These are phyloP conservation scores for Didymosphaeria variabile DNA, from an alignment of 2,329 filamentous ascomycete genomes.

Conservation along the genomic window DNA sequence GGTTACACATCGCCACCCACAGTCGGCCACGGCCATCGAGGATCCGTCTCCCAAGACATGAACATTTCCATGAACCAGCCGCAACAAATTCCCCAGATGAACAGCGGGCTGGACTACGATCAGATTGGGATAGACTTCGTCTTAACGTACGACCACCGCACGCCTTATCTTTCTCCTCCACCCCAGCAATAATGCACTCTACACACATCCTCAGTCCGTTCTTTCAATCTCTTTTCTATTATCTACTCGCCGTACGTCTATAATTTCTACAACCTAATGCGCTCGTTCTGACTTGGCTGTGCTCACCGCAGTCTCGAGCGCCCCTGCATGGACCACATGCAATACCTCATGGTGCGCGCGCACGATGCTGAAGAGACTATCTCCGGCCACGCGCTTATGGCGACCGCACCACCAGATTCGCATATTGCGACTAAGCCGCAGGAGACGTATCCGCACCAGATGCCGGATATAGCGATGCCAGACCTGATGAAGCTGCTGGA, in stretches of 20 bases:
- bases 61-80: conserved; percentile 34
- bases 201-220: conserved; percentile 21
- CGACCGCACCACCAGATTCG: conserved; percentile 80
- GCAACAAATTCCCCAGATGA: conserved; percentile 36
- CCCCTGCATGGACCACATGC: conserved; percentile 91
- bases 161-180: conserved; percentile 63
- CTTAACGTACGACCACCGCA: conserved; percentile 78
- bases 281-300: conserved; percentile 40
- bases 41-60: conserved; percentile 40
- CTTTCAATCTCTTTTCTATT: conserved; percentile 28
- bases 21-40: conserved; percentile 40
- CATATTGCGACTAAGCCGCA: conserved; percentile 65
- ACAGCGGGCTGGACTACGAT: conserved; percentile 72
- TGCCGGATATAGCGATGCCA: conserved; percentile 76
- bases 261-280: conserved; percentile 27
- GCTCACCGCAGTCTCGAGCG: conserved; percentile 75
- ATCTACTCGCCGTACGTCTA: conserved; percentile 34
- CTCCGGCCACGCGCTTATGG: conserved; percentile 93
- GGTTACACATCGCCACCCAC: conserved; percentile 57
- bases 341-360: conserved; percentile 73
- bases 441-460: conserved; percentile 71
- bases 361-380: conserved; percentile 63
- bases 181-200: conserved; percentile 47
- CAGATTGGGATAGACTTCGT: conserved; percentile 90
- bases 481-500: conserved; percentile 85